Evolutionary conservation across 495 filamentous ascomycete species (phyloP), one percentile per base, ranked within the genome.

Genomic region (Saxophila tyrrhenica): DNA sequence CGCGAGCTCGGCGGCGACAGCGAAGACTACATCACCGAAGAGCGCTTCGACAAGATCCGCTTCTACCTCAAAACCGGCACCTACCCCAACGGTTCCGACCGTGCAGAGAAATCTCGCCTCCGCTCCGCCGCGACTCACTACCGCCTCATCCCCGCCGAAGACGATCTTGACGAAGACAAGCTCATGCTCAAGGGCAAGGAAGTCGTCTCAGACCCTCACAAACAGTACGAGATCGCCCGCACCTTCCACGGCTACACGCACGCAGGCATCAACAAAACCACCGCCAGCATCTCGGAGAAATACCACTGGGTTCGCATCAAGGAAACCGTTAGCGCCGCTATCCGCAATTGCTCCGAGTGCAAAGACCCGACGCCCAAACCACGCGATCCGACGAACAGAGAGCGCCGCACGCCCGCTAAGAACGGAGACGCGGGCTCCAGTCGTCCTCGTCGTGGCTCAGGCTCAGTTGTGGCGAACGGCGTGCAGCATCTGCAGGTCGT

Each of bases 271-370:
- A 98, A 98, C 75, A 97, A 95, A 70, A 96, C 91, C 1, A 98
- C 92, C 0, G 88, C 89, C 9, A 84, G 82, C 20, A 95, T 98
- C 58, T 89, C 92, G 1, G 85, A 95, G 67, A 85, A 86, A 60
- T 96, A 87, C 63, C 92, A 96, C 66, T 98, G 92, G 92, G 90
- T 94, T n/a, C 78, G 92, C 29, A 97, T 98, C 72, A 98, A 97
- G 67, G 91, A 96, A 67, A 97, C 91, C 0, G 92, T 95, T 52
- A 91, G 85, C 65, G 79, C 87, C 59, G 90, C 95, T 64, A 95
- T 98, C 72, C 84, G 84, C 56, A 89, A 92, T 56, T 98, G 92
- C 68, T 69, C 81, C 1, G 81, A 95, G 63, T 98, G 91, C 43
- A 60, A 60, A 24, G 58, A 60, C 15, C 20, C 42, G 3, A 48